Percentiles rank a stretch among this genome's conserved stretches.
Evolutionary conservation across 352 stramenopile genomes (phyloP).

Genomic region (Plasmopara viticola): DNA sequence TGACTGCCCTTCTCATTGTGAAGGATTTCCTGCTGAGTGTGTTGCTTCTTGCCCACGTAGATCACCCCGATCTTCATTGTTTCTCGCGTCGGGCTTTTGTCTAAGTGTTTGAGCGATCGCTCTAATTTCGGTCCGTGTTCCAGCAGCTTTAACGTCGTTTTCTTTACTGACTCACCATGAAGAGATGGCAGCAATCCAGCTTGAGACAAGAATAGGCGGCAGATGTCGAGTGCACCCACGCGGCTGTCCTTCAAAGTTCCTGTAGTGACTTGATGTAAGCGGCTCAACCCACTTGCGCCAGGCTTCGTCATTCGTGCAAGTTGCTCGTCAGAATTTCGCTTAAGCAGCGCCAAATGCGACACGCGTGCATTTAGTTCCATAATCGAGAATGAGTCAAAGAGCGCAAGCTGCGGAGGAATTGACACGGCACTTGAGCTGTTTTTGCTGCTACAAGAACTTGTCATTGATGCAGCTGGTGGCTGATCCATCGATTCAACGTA

Average conservation of each 20-base stretch:
- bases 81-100: conserved; percentile 82
- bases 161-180: conserved; percentile 50
- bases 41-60: conserved; percentile 71
- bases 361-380: conserved; percentile 83
- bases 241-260: conserved; percentile 34
- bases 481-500: conserved; percentile 71
- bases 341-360: conserved; percentile 45
- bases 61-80: conserved; percentile 88
- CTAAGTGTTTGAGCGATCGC: conserved; percentile 73
- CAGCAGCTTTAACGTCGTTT: conserved; percentile 53
- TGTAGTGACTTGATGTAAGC: conserved; percentile 25
- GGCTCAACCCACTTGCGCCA: conserved; percentile 23
- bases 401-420: conserved; percentile 63
- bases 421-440: conserved; percentile 20
- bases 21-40: conserved; percentile 75
- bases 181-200: conserved; percentile 55
- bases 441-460: conserved; percentile 24
- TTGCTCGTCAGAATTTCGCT: conserved; percentile 36
- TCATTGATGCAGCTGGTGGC: conserved; percentile 13
- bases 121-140: conserved; percentile 74
- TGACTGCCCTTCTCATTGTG: conserved; percentile 63
- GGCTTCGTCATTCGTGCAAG: conserved; percentile 39
- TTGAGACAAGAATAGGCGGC: conserved; percentile 76
- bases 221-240: conserved; percentile 70
- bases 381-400: conserved; percentile 84